These are phyloP conservation scores for Drechslera avenae DNA, from an alignment of 2,329 filamentous ascomycete species.

Conservation along the genomic window DNA sequence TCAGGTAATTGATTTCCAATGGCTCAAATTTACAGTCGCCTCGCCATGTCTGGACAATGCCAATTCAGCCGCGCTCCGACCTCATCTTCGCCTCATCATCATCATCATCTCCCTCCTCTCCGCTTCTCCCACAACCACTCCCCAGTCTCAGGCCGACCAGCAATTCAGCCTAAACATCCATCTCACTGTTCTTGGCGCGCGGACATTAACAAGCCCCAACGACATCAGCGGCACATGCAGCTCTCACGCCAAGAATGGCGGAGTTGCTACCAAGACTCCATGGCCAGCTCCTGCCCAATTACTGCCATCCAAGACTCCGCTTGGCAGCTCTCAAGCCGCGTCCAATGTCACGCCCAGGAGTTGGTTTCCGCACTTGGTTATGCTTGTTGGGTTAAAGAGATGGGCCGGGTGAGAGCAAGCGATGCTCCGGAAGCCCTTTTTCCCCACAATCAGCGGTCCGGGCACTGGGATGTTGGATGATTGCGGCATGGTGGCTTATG, in stretches of 20 bases:
- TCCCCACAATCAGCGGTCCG: constrained; percentile 14
- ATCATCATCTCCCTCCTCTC: too few species aligned
- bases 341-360: constrained; percentile 7
- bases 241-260: constrained; percentile 6
- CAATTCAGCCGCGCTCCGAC: background rate
- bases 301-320: background rate
- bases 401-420: constrained; percentile 3
- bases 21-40: background rate
- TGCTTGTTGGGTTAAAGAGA: constrained; percentile 17
- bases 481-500: constrained; percentile 5
- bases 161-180: constrained; percentile 21
- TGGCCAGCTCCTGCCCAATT: constrained; percentile 3
- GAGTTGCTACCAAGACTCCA: constrained; percentile 1
- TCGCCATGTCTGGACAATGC: background rate
- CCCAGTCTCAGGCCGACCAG: background rate
- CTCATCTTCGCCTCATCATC: too few species aligned
- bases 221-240: constrained; percentile 7
- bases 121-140: too few species aligned
- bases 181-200: constrained; percentile 12
- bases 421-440: constrained; percentile 11
- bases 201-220: background rate
- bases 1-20: background rate
- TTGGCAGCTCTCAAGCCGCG: constrained; percentile 3
- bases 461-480: constrained; percentile 27
- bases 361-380: constrained; percentile 9